A percentile compares a stretch with the other conserved stretches of the same genome.
These are phyloP conservation scores for Vitis cinerea DNA, from an alignment of 164 flowering plant genomes.

Conservation along the genomic window DNA sequence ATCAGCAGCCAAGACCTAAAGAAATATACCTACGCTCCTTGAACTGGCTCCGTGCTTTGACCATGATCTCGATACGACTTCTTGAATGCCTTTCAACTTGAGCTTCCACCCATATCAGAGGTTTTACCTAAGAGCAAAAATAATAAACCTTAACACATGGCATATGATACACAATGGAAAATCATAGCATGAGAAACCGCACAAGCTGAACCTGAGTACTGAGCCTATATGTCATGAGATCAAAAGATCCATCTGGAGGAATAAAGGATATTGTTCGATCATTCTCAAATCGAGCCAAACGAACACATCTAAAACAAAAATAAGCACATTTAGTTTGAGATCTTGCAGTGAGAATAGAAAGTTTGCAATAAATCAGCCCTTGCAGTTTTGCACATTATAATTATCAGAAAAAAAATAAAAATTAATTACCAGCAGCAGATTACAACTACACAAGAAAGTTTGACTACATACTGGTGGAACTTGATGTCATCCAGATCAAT, in stretches of 20 bases:
- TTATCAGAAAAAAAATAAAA: neutral
- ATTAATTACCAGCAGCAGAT: neutral
- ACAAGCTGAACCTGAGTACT: conserved; percentile 74
- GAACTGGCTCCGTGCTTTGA: conserved; percentile 95
- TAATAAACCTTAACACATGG: neutral
- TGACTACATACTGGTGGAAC: conserved; percentile 86
- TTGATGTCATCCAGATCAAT: conserved; percentile 97
- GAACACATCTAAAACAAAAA: conserved; percentile 74
- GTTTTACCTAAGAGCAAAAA: conserved; percentile 67
- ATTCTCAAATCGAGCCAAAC: conserved; percentile 96
- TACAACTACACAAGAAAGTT: conserved; percentile 9
- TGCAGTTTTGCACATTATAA: no score
- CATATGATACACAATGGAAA: neutral
- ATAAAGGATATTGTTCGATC: conserved; percentile 95
- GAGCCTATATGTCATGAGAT: conserved; percentile 95
- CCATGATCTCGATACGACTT: conserved; percentile 87
- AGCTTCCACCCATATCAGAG: conserved; percentile 98
- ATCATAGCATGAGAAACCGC: neutral
- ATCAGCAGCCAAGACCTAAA: neutral
- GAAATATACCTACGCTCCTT: conserved; percentile 88
- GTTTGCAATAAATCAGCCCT: neutral
- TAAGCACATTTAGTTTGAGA: neutral
- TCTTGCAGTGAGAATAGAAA: conserved; percentile 7
- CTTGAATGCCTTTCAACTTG: conserved; percentile 93
- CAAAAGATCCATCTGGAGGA: conserved; percentile 99